Conservation (phyloP, 2,329 filamentous ascomycete genomes). For the Alternaria burnsii region DNA sequence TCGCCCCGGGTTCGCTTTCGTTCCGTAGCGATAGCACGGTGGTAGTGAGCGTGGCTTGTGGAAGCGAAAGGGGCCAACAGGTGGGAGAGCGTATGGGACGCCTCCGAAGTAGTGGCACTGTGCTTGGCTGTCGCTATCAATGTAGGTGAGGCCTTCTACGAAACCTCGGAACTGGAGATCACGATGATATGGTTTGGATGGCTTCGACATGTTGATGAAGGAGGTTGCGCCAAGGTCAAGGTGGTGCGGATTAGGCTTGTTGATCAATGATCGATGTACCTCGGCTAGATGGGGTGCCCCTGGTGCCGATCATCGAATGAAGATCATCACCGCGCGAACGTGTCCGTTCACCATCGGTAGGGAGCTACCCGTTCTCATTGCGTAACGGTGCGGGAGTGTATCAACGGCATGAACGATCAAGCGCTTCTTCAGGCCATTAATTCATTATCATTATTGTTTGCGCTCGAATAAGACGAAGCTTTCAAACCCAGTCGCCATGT, state of each 20-base stretch:
- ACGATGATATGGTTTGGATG: constrained; percentile 40
- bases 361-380: too few species aligned
- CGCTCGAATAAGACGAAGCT: not conserved
- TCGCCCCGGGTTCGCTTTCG: constrained; percentile 55
- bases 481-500: constrained; percentile 24
- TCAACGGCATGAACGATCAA: not conserved
- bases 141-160: constrained; percentile 60
- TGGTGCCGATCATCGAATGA: constrained; percentile 1
- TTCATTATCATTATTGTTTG: constrained; percentile 6
- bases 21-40: constrained; percentile 61
- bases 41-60: constrained; percentile 59
- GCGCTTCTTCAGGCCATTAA: not conserved
- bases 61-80: constrained; percentile 59
- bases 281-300: constrained; percentile 8
- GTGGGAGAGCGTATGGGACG: constrained; percentile 64
- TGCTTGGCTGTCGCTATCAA: constrained; percentile 40
- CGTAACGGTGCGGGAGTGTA: not conserved
- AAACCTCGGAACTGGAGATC: constrained; percentile 57
- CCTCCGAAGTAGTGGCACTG: constrained; percentile 64
- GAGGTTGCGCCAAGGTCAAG: not conserved
- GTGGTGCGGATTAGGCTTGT: not conserved
- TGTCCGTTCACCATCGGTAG: not conserved
- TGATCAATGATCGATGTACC: constrained; percentile 4
- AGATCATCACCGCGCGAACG: not conserved
- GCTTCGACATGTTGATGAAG: constrained; percentile 24